A percentile compares a stretch with the other conserved stretches of the same genome.
Evolutionary conservation across 345 rosid species (phyloP).

Genomic region (Gossypium anomalum): DNA sequence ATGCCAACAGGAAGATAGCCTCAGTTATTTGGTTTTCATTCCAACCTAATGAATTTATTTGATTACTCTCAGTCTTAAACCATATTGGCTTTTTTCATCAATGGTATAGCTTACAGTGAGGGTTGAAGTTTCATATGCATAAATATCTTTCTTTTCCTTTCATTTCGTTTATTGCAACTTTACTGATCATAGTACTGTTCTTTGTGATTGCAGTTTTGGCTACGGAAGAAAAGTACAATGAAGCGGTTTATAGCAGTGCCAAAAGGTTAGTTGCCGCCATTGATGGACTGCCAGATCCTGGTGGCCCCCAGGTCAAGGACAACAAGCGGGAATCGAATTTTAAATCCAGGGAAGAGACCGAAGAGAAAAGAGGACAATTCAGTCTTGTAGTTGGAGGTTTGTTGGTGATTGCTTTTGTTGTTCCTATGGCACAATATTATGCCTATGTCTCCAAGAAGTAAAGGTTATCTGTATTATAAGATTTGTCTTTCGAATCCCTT

Average conservation of each 20-base stretch:
- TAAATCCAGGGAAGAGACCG: slow-evolving; percentile 85
- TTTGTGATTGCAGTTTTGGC: slow-evolving; percentile 64
- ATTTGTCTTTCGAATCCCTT: slow-evolving; percentile 16
- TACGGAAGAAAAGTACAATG: slow-evolving; percentile 93
- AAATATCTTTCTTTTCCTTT: background rate
- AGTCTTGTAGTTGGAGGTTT: slow-evolving; percentile 91
- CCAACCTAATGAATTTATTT: background rate
- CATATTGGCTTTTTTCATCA: background rate
- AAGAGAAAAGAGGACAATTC: slow-evolving; percentile 94
- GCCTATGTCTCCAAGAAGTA: slow-evolving; percentile 87
- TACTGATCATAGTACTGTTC: slow-evolving; percentile 15
- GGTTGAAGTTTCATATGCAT: background rate
- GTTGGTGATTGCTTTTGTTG: slow-evolving; percentile 86
- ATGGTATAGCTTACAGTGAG: background rate
- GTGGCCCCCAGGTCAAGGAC: slow-evolving; percentile 69
- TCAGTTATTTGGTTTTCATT: background rate
- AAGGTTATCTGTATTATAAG: slow-evolving; percentile 8
- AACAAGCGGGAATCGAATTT: slow-evolving; percentile 87
- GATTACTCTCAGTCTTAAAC: background rate
- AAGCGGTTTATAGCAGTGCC: slow-evolving; percentile 77
- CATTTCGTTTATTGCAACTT: background rate
- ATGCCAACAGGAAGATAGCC: background rate
- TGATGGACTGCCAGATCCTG: slow-evolving; percentile 93
- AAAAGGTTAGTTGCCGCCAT: slow-evolving; percentile 86
- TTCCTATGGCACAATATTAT: slow-evolving; percentile 96